Base-by-base conservation (phyloP, 78 protist genomes). In the Bigelowiella natans region DNA sequence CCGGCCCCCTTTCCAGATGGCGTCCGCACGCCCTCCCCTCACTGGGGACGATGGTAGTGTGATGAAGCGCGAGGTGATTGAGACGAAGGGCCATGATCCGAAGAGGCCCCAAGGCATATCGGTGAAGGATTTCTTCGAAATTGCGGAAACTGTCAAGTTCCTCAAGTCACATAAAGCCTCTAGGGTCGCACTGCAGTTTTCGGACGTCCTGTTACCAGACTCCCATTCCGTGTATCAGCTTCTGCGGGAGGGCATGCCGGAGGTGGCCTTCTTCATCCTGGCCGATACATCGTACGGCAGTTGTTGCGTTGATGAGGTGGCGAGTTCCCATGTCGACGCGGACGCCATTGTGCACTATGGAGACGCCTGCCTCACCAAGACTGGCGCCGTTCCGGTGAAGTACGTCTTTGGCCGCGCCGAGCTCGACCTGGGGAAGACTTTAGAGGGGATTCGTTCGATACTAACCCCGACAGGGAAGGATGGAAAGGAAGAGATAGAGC, bases 141-240 rank as follows among this genome's bases (percentile, higher is more conserved):
- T n/a, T n/a, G n/a, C n/a, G n/a, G n/a, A n/a, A n/a, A n/a, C n/a
- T n/a, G n/a, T n/a, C n/a, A n/a, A n/a, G n/a, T n/a, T n/a, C n/a
- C n/a, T n/a, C n/a, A n/a, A n/a, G n/a, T n/a, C n/a, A n/a, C n/a
- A n/a, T n/a, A n/a, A n/a, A n/a, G n/a, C n/a, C n/a, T n/a, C n/a
- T 51, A 51, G 82, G 86, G 86, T 83, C 38, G 86, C 86, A 34
- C 86, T 83, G 86, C 86, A 83, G 86, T 83, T 83, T 83, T 34
- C 86, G 11, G 86, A 83, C 31, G 38, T 31, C 3, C 11, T 83
- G 86, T 28, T 83, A 34, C 39, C 39, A 26, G 86, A 83, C 86
- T 83, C 86, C 39, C 86, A 83, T 29, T 29, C 2, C 2, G 86
- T 83, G 86, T 83, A 28, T 26, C 34, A 51, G 18, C 73, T 51